Base-by-base conservation (phyloP, 2,329 filamentous ascomycete species). In the Aspergillus neotritici region DNA sequence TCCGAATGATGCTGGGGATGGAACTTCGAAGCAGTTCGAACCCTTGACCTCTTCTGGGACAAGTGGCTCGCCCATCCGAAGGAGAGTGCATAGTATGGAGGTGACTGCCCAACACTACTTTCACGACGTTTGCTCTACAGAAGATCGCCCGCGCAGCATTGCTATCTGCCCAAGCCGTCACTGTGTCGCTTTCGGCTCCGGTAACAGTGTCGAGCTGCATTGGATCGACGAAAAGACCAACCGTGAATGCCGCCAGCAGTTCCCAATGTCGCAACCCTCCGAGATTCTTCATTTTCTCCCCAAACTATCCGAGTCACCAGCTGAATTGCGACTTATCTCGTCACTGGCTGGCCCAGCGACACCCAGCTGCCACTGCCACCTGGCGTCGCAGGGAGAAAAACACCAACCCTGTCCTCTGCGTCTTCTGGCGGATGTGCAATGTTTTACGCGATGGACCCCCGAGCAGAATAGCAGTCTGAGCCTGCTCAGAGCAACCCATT, bases 181-280 rank as follows among this genome's bases (percentile, higher is more conserved):
- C 39, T 83, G 79, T 51, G 77, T 83, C 29, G 81, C 80, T 7
- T 85, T 84, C 65, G 82, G 82, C 11, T 83, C 78, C 49, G 73
- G 74, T 10, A 70, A 74, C 6, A 78, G 80, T 1, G 77, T 84
- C 40, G 81, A 84, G 55, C 65, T 84, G 31, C 79, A 83, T 56
- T 85, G 78, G 73, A 61, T 76, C 10, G 71, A 77, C 46, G 68
- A 71, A 25, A 54, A 68, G 31, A 74, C 67, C 3, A 65, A 68
- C 9, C 57, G 58, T 34, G 60, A 63, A 29, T 57, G 64, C 29
- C 60, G 61, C 34, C 64, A 63, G 32, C 61, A 66, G 49, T 67
- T 72, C 21, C 64, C 67, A 2, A 63, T 70, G 47, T 61, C 65
- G 5, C 66, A 69, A 21, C 64, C 67, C 0, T 66, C 68, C 1